Percentiles rank a stretch among this genome's conserved stretches.
Evolutionary conservation across 495 filamentous ascomycete species (phyloP).

Genomic region (Trypethelium eluteriae): DNA sequence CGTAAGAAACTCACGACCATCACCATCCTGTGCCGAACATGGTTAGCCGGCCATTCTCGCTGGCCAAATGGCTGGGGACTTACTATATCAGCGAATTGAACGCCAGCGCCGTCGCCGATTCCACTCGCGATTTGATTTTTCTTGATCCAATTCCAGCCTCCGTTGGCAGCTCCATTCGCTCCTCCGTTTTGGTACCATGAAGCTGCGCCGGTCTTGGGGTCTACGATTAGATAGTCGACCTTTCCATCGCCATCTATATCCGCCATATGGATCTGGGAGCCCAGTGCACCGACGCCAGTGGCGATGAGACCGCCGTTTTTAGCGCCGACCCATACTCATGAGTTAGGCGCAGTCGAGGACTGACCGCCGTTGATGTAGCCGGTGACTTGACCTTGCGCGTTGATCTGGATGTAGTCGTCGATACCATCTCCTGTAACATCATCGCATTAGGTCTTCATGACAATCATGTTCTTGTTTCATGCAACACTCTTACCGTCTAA

Average conservation of each 20-base stretch:
- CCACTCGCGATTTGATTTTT: background rate
- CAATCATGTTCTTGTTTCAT: background rate
- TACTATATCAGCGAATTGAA: background rate
- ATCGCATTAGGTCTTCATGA: background rate
- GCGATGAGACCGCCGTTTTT: background rate
- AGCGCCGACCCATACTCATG: background rate
- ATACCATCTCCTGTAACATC: background rate
- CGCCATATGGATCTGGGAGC: background rate
- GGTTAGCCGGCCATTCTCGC: background rate
- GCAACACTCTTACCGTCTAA: background rate
- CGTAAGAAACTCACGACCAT: background rate
- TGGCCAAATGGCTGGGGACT: background rate
- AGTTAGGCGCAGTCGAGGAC: background rate
- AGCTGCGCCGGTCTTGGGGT: background rate
- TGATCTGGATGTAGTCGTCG: background rate
- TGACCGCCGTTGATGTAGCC: background rate
- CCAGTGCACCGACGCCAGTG: background rate
- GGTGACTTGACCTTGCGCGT: background rate
- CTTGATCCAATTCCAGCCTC: background rate
- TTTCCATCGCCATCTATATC: slow-evolving; percentile 1
- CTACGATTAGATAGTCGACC: background rate
- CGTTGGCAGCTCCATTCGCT: background rate
- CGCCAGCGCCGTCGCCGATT: background rate
- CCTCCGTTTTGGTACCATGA: background rate
- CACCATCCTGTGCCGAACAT: background rate